These are phyloP conservation scores for Bretschneidera sinensis DNA, from an alignment of 345 rosid genomes.

Conservation along the genomic window DNA sequence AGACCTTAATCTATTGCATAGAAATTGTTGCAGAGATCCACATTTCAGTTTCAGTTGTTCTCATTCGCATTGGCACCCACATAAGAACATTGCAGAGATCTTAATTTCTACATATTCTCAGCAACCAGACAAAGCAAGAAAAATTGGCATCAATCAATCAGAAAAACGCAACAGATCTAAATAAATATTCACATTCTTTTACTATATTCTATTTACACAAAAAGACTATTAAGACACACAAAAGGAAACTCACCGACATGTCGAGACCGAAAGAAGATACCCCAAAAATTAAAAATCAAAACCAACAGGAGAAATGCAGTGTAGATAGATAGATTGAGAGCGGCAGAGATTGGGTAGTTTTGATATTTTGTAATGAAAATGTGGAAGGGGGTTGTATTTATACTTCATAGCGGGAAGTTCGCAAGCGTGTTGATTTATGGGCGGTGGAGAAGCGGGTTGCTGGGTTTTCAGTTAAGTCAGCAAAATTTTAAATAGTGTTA, in stretches of 20 bases:
- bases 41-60: background rate
- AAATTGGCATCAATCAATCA: too few relatives aligned
- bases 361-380: too few relatives aligned
- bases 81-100: background rate
- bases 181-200: background rate
- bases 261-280: background rate
- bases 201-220: background rate
- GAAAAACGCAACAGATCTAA: background rate
- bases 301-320: background rate
- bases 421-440: background rate
- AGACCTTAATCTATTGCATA: too few relatives aligned
- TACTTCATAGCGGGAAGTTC: background rate
- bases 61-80: background rate
- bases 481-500: too few relatives aligned
- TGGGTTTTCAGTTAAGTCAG: background rate
- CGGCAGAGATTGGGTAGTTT: background rate
- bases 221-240: background rate
- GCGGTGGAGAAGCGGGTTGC: background rate
- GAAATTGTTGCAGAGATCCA: background rate
- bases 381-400: background rate
- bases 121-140: background rate
- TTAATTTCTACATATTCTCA: background rate
- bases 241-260: background rate
- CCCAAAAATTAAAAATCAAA: background rate
- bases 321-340: background rate